These are phyloP conservation scores for Patellifolia procumbens DNA, from an alignment of 179 eudicot species.

Conservation along the genomic window DNA sequence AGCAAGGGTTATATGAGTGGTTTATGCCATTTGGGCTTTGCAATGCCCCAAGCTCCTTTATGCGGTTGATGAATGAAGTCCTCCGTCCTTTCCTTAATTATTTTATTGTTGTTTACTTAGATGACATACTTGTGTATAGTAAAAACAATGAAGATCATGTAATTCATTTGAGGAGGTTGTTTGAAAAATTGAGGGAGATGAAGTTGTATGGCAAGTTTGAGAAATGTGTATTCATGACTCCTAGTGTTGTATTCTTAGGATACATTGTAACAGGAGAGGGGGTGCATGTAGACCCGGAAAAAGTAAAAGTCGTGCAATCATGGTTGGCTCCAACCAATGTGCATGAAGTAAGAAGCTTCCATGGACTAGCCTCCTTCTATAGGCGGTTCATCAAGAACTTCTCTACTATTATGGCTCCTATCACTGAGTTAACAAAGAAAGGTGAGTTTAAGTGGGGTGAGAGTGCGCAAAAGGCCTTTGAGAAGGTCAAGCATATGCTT, in stretches of 20 bases:
- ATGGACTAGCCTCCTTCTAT: background rate
- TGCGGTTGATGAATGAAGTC: too few species aligned
- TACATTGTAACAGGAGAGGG: background rate
- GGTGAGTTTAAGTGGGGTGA: background rate
- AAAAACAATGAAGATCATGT: background rate
- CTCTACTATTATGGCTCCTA: background rate
- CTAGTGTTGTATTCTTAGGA: background rate
- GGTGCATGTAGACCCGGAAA: too few species aligned
- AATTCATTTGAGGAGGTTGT: background rate
- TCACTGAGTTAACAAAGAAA: background rate
- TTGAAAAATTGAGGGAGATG: background rate
- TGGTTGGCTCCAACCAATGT: background rate
- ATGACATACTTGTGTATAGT: conserved; percentile 7
- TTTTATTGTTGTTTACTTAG: too few species aligned
- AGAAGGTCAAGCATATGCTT: background rate
- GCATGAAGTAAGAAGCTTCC: background rate
- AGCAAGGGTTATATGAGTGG: conserved; percentile 4
- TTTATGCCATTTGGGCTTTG: background rate
- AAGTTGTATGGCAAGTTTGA: background rate
- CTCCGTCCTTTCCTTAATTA: too few species aligned
- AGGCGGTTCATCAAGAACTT: background rate
- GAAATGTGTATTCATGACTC: background rate
- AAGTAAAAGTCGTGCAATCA: background rate
- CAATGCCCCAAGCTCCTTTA: background rate
- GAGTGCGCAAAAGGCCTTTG: background rate